Conservation (phyloP, 805 yeast species). For the Priceomyces castillae region DNA sequence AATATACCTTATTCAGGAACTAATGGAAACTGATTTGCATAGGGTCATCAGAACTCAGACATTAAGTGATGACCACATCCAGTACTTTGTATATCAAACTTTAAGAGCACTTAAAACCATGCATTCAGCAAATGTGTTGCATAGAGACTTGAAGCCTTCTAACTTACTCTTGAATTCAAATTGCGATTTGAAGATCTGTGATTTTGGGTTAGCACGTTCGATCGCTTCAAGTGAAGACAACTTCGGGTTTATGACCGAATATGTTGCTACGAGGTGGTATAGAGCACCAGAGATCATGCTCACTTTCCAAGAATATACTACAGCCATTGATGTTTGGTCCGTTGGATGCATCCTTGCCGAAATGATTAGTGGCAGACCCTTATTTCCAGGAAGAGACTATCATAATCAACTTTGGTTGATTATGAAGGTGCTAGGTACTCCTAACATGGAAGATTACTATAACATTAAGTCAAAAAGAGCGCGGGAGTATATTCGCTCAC, state of each 20-base stretch:
- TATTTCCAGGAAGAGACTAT: slow-evolving; percentile 93
- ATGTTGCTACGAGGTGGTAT: slow-evolving; percentile 97
- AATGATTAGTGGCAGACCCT: slow-evolving; percentile 77
- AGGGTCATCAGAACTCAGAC: slow-evolving; percentile 78
- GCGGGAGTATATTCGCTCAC: slow-evolving; percentile 76
- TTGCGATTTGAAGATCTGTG: slow-evolving; percentile 92
- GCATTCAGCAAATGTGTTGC: slow-evolving; percentile 92
- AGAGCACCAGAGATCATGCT: slow-evolving; percentile 98
- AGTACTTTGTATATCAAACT: slow-evolving; percentile 89
- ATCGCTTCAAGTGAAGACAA: slow-evolving; percentile 63
- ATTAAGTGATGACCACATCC: slow-evolving; percentile 88
- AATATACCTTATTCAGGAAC: slow-evolving; percentile 83
- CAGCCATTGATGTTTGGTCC: slow-evolving; percentile 95
- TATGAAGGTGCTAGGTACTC: slow-evolving; percentile 85
- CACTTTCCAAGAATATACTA: slow-evolving; percentile 87
- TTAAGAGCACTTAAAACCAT: slow-evolving; percentile 85
- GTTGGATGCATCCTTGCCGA: slow-evolving; percentile 96
- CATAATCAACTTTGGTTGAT: slow-evolving; percentile 86
- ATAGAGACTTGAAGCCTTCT: slow-evolving; percentile 89
- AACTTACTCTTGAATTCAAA: slow-evolving; percentile 83
- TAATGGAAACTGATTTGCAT: slow-evolving; percentile 86
- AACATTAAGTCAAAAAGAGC: slow-evolving; percentile 79
- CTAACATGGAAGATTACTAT: slow-evolving; percentile 72
- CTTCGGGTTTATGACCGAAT: slow-evolving; percentile 88
- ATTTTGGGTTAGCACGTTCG: slow-evolving; percentile 84